Percentiles rank a stretch among this genome's conserved stretches.
Conservation (phyloP, 192 early-diverging fungal species). For the Podila clonocystis region DNA sequence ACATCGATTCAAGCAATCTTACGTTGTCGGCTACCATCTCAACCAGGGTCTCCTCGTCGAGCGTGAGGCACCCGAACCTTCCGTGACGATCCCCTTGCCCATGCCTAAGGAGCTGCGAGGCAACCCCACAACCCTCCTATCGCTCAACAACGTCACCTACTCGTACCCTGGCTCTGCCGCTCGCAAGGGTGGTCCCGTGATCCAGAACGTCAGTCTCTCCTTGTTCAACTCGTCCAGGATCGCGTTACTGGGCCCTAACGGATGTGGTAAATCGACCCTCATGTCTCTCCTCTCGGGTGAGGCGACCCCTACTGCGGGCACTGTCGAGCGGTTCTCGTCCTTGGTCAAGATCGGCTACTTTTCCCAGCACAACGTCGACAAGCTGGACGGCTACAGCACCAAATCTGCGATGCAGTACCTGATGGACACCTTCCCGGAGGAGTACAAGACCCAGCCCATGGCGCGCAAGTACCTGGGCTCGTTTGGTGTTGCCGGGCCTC, state of each 20-base stretch:
- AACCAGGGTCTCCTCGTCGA: conserved; percentile 28
- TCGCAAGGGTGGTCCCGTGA: conserved; percentile 39
- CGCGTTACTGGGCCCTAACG: conserved; percentile 86
- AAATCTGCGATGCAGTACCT: conserved; percentile 42
- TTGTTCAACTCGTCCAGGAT: conserved; percentile 75
- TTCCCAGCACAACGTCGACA: conserved; percentile 86
- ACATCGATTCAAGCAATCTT: conserved; percentile 73
- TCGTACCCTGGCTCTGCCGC: conserved; percentile 69
- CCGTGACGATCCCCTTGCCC: conserved; percentile 66
- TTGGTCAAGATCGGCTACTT: conserved; percentile 81
- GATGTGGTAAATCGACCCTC: conserved; percentile 85
- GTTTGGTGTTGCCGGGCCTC: conserved; percentile 76
- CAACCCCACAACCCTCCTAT: conserved; percentile 73
- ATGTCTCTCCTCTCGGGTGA: conserved; percentile 78
- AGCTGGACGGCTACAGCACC: conserved; percentile 58
- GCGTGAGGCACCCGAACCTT: conserved; percentile 28
- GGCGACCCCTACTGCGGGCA: conserved; percentile 68
- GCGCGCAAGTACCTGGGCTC: conserved; percentile 78
- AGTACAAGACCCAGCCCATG: conserved; percentile 28
- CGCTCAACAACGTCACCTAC: conserved; percentile 74
- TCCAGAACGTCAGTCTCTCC: conserved; percentile 76
- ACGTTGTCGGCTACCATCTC: conserved; percentile 64
- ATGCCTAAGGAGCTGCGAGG: conserved; percentile 67
- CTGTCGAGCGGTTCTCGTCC: conserved; percentile 66
- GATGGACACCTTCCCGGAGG: conserved; percentile 47